Base-by-base conservation (phyloP, 192 early-diverging fungal genomes). In the Glomus cerebriforme region DNA sequence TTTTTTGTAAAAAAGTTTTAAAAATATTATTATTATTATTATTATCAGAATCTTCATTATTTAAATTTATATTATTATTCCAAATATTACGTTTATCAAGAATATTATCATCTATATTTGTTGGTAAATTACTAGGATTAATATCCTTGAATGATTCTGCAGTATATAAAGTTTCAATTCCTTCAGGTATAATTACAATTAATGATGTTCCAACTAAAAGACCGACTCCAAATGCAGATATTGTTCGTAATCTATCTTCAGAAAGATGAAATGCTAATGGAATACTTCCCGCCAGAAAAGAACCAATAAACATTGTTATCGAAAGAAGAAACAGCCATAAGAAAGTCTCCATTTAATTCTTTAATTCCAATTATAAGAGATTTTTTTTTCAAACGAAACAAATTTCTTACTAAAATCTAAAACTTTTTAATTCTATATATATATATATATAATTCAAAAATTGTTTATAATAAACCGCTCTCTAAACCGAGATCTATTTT, bases 131-230 rank as follows among this genome's bases (percentile, higher is more conserved):
- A 79, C 62, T 7, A 64, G 54, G 17, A 37, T 26, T 64, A 32
- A n/a, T 24, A 39, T 4, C 3, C 34, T 34, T 35, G 77, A 26
- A 9, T 7, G 39, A 26, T 22, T 17, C n/a, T 7, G 76, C 83
- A 8, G 79, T 85, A 58, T 90, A 90, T 35, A 98, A 88, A 0
- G 96, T 96, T 80, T 97, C 96, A 43, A 98, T 91, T 32, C 97
- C 97, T 83, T 98, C 97, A 7, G 97, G 97, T 72, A 98, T 85
- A 75, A 98, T 97, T 7, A 98, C 95, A n/a, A 93, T 89, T 32
- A 98, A 85, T 0, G 95, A 92, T 7, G 96, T 95, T 31, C 96
- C 95, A 59, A 97, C 91, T n/a, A 98, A 86, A 29, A 98, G 90
- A 22, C 97, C 97, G 15, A 94, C 91, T 31, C 95, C 94, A 84